These are phyloP conservation scores for Daldinia eschscholtzii DNA, from an alignment of 2,329 filamentous ascomycete genomes.

Conservation along the genomic window DNA sequence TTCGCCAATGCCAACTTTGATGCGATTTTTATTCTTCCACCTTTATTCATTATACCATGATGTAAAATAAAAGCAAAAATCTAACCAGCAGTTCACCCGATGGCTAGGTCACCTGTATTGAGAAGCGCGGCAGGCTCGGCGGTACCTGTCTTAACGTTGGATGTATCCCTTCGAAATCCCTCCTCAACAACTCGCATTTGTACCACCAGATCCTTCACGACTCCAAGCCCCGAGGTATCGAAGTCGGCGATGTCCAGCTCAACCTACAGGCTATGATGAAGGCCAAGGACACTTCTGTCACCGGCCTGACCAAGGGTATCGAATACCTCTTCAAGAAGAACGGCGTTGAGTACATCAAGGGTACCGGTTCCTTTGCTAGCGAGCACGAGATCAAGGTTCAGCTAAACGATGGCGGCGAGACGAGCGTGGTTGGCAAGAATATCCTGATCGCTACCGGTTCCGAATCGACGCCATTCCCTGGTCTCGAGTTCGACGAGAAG, in stretches of 20 bases:
- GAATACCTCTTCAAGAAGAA: conserved; percentile 99
- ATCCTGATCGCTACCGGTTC: conserved; percentile 97
- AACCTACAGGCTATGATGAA: conserved; percentile 98
- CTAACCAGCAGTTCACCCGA: conserved; percentile 28
- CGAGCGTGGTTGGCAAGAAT: conserved; percentile 90
- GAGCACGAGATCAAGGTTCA: conserved; percentile 93
- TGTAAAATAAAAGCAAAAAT: background rate
- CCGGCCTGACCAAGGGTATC: conserved; percentile 92
- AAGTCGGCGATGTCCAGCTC: conserved; percentile 96
- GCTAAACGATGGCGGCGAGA: conserved; percentile 91
- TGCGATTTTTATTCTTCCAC: conserved; percentile 5
- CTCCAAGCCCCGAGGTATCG: conserved; percentile 96
- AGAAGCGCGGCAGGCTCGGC: conserved; percentile 95
- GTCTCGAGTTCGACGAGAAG: conserved; percentile 96
- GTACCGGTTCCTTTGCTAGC: conserved; percentile 85
- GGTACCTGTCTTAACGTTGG: conserved; percentile 99
- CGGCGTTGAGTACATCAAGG: conserved; percentile 97
- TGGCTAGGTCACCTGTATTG: conserved; percentile 89
- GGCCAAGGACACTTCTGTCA: conserved; percentile 93
- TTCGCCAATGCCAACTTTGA: conserved; percentile 56
- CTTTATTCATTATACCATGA: background rate
- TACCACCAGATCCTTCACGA: conserved; percentile 98
- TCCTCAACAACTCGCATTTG: conserved; percentile 99
- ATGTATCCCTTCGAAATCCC: conserved; percentile 99
- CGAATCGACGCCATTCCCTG: conserved; percentile 96